A percentile compares a stretch with the other conserved stretches of the same genome.
Evolutionary conservation across 768 basidiomycete genomes (phyloP).

Genomic region (Chalciporus pseudorubinellus): DNA sequence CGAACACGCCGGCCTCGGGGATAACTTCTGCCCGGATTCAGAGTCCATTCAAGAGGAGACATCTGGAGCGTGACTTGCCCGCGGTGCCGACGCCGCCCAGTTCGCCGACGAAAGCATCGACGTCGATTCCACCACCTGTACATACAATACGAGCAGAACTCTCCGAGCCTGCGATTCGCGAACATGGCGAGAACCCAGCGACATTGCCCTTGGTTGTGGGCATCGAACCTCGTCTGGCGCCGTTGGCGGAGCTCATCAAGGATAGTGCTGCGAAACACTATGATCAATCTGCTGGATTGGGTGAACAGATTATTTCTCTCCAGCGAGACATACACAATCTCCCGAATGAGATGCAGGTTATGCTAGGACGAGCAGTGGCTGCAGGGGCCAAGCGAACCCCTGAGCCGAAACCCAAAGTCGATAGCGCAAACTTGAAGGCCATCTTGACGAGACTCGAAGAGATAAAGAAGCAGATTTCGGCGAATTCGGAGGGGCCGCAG

Average conservation of each 20-base stretch:
- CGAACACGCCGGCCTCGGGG: constrained; percentile 9
- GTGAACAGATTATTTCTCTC: constrained; percentile 34
- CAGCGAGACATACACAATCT: constrained; percentile 30
- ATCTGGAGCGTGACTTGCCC: background rate
- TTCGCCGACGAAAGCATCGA: constrained; percentile 6
- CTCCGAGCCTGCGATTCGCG: constrained; percentile 19
- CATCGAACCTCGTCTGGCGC: constrained; percentile 20
- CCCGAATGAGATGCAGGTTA: constrained; percentile 24
- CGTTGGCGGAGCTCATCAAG: constrained; percentile 34
- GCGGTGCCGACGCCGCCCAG: constrained; percentile 5
- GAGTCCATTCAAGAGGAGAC: constrained; percentile 23
- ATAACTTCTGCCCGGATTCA: constrained; percentile 11
- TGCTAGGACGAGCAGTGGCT: constrained; percentile 10
- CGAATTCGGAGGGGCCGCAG: constrained; percentile 7
- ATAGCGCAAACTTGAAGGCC: constrained; percentile 2
- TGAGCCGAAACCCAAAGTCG: background rate
- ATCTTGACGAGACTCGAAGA: constrained; percentile 17
- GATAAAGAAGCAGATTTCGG: constrained; percentile 14
- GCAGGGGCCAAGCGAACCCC: constrained; percentile 3
- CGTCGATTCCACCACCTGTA: background rate
- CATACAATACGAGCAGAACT: constrained; percentile 13
- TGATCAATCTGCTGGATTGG: constrained; percentile 33
- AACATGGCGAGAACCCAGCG: constrained; percentile 19
- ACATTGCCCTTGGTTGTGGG: constrained; percentile 7
- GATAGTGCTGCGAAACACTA: constrained; percentile 36